Evolutionary conservation across 2,329 filamentous ascomycete genomes (phyloP), one percentile per base, ranked within the genome.

Genomic region (Talaromyces funiculosus): DNA sequence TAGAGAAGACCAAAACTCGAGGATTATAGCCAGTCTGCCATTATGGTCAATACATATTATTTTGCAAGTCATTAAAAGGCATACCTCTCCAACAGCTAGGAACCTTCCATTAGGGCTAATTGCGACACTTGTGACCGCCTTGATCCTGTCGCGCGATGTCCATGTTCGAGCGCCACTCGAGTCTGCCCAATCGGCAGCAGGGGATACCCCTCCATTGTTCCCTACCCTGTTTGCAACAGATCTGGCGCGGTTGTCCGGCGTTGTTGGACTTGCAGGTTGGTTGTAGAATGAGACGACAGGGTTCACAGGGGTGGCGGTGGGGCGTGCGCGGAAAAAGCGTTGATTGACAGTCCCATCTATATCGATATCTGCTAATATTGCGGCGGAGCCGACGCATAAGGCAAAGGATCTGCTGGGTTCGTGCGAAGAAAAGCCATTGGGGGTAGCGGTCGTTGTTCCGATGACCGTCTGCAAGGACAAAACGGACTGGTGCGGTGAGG

Each of bases 1-100:
- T 86, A 33, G 86, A 91, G 75, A 96, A 99, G 59, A 99, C 87
- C 61, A 97, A 81, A 22, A 99, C 91, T 57, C 94, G 84, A 5
- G 94, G 94, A 57, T 88, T 90, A 74, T 97, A 97, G 22, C 94
- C 94, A 3, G 92, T 96, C 83, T 87, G 61, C n/a, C n/a, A n/a
- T n/a, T n/a, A n/a, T n/a, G 6, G 22, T 53, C 35, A 20, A 42
- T 55, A 56, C 55, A 61, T 61, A 47, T 40, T 3, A 51, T 35
- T 18, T 4, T 31, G 3, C 45, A 33, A 2, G n/a, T 35, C 26
- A 20, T 33, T 5, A 24, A 43, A 9, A 9, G 16, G 2, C 79
- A 68, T 72, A 84, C 84, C 78, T 99, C 94, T 68, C 94, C 94
- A 3, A 97, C 89, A 8, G 93, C 94, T 57, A 99, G 80, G 71